These are phyloP conservation scores for Maudiozyma bulderi DNA, from an alignment of 805 yeast genomes.

Conservation along the genomic window DNA sequence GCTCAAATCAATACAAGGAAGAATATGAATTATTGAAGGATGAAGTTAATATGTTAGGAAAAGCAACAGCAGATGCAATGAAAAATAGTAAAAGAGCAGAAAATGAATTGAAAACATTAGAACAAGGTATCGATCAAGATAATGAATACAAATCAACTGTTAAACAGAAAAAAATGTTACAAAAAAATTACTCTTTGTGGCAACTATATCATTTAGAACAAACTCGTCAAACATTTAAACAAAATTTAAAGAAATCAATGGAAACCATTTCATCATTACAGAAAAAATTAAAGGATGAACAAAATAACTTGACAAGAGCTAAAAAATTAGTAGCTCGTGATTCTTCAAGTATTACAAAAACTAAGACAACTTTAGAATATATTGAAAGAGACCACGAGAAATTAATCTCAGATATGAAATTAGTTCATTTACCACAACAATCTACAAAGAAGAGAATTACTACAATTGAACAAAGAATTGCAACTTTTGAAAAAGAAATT, in stretches of 20 bases:
- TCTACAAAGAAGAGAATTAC: slow-evolving; percentile 39
- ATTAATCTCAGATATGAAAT: slow-evolving; percentile 42
- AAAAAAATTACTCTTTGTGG: slow-evolving; percentile 48
- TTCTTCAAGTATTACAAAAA: slow-evolving; percentile 34
- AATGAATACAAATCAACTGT: slow-evolving; percentile 52
- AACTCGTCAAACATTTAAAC: slow-evolving; percentile 18
- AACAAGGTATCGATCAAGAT: slow-evolving; percentile 64
- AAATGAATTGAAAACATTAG: slow-evolving; percentile 68
- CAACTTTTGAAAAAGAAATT: slow-evolving; percentile 43
- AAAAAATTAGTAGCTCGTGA: slow-evolving; percentile 40
- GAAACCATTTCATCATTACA: slow-evolving; percentile 26
- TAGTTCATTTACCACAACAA: slow-evolving; percentile 48
- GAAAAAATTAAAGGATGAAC: slow-evolving; percentile 30
- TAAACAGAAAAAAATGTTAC: slow-evolving; percentile 37
- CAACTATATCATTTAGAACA: slow-evolving; percentile 53
- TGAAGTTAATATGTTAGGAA: slow-evolving; percentile 56
- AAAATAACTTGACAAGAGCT: slow-evolving; percentile 30
- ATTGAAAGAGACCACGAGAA: slow-evolving; percentile 33
- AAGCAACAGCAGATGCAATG: slow-evolving; percentile 51
- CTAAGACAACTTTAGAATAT: slow-evolving; percentile 31
- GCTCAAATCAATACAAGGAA: slow-evolving; percentile 55
- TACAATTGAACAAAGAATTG: slow-evolving; percentile 39
- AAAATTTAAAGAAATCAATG: slow-evolving; percentile 21
- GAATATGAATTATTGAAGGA: slow-evolving; percentile 61
- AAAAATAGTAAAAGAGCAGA: slow-evolving; percentile 60